These are phyloP conservation scores for Cyberlindnera amylophila DNA, from an alignment of 805 yeast genomes.

Conservation along the genomic window DNA sequence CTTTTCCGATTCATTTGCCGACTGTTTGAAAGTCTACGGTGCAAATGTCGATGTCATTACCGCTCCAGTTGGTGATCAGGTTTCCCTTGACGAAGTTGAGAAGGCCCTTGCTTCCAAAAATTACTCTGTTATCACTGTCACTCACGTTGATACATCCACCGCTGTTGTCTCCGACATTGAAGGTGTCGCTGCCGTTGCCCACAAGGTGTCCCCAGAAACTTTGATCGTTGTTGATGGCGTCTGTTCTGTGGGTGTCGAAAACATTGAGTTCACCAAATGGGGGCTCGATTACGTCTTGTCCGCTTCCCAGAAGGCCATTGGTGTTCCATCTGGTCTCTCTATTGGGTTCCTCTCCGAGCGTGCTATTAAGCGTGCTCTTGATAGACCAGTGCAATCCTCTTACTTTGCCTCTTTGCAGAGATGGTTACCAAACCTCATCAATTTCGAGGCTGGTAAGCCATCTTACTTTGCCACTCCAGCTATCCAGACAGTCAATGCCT, in stretches of 20 bases:
- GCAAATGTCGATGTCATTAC: slow-evolving; percentile 69
- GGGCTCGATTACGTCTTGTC: slow-evolving; percentile 83
- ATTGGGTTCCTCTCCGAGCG: slow-evolving; percentile 72
- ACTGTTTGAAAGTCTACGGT: slow-evolving; percentile 67
- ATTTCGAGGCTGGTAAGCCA: slow-evolving; percentile 75
- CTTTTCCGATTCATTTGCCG: slow-evolving; percentile 80
- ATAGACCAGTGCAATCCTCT: slow-evolving; percentile 40
- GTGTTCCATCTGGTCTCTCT: slow-evolving; percentile 90
- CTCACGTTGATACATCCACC: slow-evolving; percentile 96
- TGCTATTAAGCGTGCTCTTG: slow-evolving; percentile 60
- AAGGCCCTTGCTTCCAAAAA: slow-evolving; percentile 45
- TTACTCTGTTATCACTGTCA: slow-evolving; percentile 73
- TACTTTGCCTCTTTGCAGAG: slow-evolving; percentile 68
- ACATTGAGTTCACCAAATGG: slow-evolving; percentile 83
- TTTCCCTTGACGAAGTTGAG: slow-evolving; percentile 54
- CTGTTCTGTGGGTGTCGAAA: slow-evolving; percentile 90
- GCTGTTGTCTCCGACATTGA: slow-evolving; percentile 81
- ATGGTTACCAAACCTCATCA: slow-evolving; percentile 87
- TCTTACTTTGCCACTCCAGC: slow-evolving; percentile 98
- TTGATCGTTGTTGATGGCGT: slow-evolving; percentile 89
- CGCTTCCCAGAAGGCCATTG: slow-evolving; percentile 94
- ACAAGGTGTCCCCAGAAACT: slow-evolving; percentile 69
- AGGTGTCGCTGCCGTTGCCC: slow-evolving; percentile 57
- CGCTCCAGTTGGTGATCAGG: slow-evolving; percentile 71
- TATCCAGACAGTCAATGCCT: slow-evolving; percentile 77